Evolutionary conservation across 352 stramenopile genomes (phyloP).

Genomic region (Phytophthora brassicae): DNA sequence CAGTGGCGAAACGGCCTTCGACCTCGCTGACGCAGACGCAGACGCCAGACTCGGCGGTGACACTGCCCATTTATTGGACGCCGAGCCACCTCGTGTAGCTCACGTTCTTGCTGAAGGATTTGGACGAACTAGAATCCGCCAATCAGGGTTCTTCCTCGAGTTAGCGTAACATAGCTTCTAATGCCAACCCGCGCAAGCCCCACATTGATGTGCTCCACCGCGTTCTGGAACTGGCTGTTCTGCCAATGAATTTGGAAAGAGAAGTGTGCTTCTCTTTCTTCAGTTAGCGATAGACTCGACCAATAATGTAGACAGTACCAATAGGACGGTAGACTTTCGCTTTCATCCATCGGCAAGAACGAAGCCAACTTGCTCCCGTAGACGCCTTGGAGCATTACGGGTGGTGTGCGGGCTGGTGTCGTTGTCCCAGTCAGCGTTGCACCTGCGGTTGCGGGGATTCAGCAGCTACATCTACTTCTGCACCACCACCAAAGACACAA

Average conservation of each 20-base stretch:
- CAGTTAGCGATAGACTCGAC: neutral
- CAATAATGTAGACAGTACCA: constrained; percentile 2
- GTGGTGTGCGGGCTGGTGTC: too few species aligned
- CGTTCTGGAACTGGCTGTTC: constrained; percentile 8
- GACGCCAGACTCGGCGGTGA: too few species aligned
- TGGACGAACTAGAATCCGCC: neutral
- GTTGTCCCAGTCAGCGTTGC: neutral
- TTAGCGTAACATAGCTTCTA: neutral
- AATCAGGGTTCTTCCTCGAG: neutral
- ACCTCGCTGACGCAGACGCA: too few species aligned
- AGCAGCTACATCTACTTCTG: too few species aligned
- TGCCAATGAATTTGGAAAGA: constrained; percentile 11
- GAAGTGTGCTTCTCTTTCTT: constrained; percentile 3
- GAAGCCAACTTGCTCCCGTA: neutral
- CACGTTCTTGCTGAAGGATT: neutral
- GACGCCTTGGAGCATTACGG: neutral
- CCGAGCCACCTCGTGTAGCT: too few species aligned
- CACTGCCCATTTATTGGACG: too few species aligned
- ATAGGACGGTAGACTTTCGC: neutral
- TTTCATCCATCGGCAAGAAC: constrained; percentile 1
- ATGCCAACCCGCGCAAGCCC: neutral
- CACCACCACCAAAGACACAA: too few species aligned
- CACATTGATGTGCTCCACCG: neutral
- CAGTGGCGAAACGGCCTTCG: too few species aligned
- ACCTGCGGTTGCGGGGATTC: too few species aligned